A percentile compares a stretch with the other conserved stretches of the same genome.
These are phyloP conservation scores for Paraglomus occultum DNA, from an alignment of 192 early-diverging fungal species.

Conservation along the genomic window DNA sequence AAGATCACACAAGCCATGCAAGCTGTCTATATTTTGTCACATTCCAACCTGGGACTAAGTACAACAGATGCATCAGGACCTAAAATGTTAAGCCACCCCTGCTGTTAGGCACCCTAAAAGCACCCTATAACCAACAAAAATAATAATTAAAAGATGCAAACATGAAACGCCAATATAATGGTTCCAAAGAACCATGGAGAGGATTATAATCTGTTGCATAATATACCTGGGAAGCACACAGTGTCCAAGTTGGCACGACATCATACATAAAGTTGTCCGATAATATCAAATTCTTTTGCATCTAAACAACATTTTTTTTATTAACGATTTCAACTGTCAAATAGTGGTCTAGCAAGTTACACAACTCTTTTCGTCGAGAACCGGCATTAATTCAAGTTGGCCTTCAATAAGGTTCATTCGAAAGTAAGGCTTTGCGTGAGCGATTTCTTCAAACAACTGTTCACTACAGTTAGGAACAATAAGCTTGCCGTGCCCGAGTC, in stretches of 20 bases:
- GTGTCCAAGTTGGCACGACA: not conserved
- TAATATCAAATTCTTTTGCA: slow-evolving; percentile 13
- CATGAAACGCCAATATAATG: slow-evolving; percentile 6
- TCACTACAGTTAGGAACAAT: slow-evolving; percentile 18
- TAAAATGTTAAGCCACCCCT: not conserved
- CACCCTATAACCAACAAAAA: slow-evolving; percentile 11
- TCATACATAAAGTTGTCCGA: not conserved
- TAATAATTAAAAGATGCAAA: slow-evolving; percentile 1
- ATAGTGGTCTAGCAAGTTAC: slow-evolving; percentile 18
- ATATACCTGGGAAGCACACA: not conserved
- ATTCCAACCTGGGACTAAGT: slow-evolving; percentile 2
- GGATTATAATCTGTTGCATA: too few relatives aligned
- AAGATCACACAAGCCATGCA: too few relatives aligned
- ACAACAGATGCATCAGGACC: slow-evolving; percentile 1
- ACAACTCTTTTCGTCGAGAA: not conserved
- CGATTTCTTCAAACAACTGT: slow-evolving; percentile 13
- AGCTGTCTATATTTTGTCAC: too few relatives aligned
- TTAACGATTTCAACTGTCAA: slow-evolving; percentile 11
- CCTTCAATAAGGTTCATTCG: slow-evolving; percentile 2
- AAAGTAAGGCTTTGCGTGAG: not conserved
- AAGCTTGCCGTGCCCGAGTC: not conserved
- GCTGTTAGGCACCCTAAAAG: slow-evolving; percentile 3
- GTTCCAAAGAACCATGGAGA: too few relatives aligned
- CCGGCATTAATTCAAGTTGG: not conserved
- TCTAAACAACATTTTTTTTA: slow-evolving; percentile 11